Conservation (phyloP, 1,139 yeast genomes). For the Candida albicans region DNA sequence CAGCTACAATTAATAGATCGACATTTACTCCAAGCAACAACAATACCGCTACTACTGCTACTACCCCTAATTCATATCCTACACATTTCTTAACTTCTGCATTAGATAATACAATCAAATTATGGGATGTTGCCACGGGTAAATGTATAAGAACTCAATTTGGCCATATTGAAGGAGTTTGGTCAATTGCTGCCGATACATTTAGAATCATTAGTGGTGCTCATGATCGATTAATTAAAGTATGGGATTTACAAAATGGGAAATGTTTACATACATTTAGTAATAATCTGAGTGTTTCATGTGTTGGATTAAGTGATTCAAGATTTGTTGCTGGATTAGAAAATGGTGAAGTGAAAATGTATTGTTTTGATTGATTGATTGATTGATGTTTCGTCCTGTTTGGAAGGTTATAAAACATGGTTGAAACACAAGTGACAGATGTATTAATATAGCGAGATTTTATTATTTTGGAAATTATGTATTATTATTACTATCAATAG, state of each 20-base stretch:
- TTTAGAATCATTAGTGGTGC: constrained; percentile 93
- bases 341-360: constrained; percentile 79
- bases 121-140: constrained; percentile 89
- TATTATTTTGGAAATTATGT: too few relatives aligned
- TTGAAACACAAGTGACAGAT: too few relatives aligned
- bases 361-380: constrained; percentile 58
- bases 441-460: too few relatives aligned
- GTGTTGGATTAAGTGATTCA: constrained; percentile 89
- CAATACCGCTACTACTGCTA: neutral
- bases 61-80: constrained; percentile 40
- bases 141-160: constrained; percentile 89
- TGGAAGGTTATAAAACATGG: too few relatives aligned
- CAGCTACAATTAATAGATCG: too few relatives aligned
- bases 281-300: constrained; percentile 71
- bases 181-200: constrained; percentile 95
- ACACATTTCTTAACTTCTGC: constrained; percentile 87
- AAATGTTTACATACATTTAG: constrained; percentile 91
- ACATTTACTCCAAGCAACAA: too few relatives aligned
- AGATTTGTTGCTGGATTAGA: constrained; percentile 89
- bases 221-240: constrained; percentile 84
- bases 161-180: constrained; percentile 97
- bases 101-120: constrained; percentile 86
- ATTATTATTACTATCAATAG: too few relatives aligned
- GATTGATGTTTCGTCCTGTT: too few relatives aligned
- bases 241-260: constrained; percentile 95